A percentile compares a stretch with the other conserved stretches of the same genome.
These are phyloP conservation scores for Termitomyces sp. DNA, from an alignment of 768 basidiomycete species.

Conservation along the genomic window DNA sequence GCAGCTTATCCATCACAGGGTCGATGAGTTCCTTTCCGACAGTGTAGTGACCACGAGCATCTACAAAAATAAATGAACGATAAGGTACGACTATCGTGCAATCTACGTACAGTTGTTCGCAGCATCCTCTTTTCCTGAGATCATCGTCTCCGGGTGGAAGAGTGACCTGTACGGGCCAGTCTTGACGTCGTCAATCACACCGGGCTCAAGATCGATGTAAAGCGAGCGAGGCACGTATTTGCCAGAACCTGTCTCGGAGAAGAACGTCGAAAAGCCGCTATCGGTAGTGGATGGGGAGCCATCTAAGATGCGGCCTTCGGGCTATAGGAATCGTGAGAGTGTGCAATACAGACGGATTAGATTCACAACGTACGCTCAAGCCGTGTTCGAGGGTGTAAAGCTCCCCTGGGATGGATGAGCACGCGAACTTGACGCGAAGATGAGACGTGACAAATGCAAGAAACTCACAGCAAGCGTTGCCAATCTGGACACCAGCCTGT, in stretches of 20 bases:
- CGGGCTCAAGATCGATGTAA: slow-evolving; percentile 96
- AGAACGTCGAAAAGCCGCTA: slow-evolving; percentile 98
- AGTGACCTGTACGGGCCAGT: slow-evolving; percentile 94
- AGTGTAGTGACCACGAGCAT: slow-evolving; percentile 98
- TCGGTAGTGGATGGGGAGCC: slow-evolving; percentile 72
- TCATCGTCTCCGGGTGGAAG: slow-evolving; percentile 98
- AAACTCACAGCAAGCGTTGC: slow-evolving; percentile 96
- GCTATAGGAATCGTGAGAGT: slow-evolving; percentile 41
- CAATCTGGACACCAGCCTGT: slow-evolving; percentile 97
- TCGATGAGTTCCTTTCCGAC: slow-evolving; percentile 99
- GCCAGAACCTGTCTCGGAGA: slow-evolving; percentile 94
- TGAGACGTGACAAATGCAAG: slow-evolving; percentile 17
- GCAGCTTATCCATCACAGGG: slow-evolving; percentile 93
- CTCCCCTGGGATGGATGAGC: slow-evolving; percentile 72
- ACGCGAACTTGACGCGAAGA: slow-evolving; percentile 31
- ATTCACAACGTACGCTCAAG: slow-evolving; percentile 69
- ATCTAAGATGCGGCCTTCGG: slow-evolving; percentile 89
- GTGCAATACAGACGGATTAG: slow-evolving; percentile 15
- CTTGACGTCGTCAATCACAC: slow-evolving; percentile 96
- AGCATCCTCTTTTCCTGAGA: slow-evolving; percentile 98
- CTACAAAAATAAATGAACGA: slow-evolving; percentile 33
- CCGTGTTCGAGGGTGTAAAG: slow-evolving; percentile 99
- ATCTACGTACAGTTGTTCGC: slow-evolving; percentile 87
- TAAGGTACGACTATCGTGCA: not conserved
- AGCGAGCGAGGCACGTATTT: slow-evolving; percentile 98